A percentile compares a stretch with the other conserved stretches of the same genome.
phyloP scores from a whole-genome alignment of 164 flowering plant genomes.

The Umbellularia californica region DNA sequence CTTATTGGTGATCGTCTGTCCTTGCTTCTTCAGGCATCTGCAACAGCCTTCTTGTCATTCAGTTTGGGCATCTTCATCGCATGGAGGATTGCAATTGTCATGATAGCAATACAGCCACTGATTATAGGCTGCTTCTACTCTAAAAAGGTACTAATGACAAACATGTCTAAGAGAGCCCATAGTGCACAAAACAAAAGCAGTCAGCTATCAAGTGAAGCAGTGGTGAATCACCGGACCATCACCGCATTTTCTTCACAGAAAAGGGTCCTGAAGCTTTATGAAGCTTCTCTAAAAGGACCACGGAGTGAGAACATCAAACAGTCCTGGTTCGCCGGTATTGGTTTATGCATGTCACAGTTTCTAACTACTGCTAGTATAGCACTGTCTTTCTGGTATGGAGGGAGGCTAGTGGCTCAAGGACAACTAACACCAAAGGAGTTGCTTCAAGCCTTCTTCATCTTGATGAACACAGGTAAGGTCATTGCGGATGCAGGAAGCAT shows the following conservation, averaged over 20 bases:
- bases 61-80: conserved; percentile 25
- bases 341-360: conserved; percentile 18
- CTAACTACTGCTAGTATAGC: conserved; percentile 17
- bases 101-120: conserved; percentile 44
- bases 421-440: conserved; percentile 10
- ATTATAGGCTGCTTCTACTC: conserved; percentile 36
- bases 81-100: conserved; percentile 45
- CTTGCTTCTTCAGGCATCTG: conserved; percentile 34
- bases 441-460: conserved; percentile 26
- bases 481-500: conserved; percentile 33
- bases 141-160: conserved; percentile 34
- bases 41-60: conserved; percentile 29
- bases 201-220: conserved; percentile 27
- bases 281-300: conserved; percentile 13
- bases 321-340: conserved; percentile 30
- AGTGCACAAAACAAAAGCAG: conserved; percentile 25
- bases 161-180: conserved; percentile 29
- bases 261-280: conserved; percentile 17
- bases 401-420: conserved; percentile 13
- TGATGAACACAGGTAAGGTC: conserved; percentile 24
- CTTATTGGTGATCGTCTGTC: conserved; percentile 42
- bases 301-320: conserved; percentile 15
- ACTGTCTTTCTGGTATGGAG: conserved; percentile 30
- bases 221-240: conserved; percentile 23
- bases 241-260: conserved; percentile 20